Evolutionary conservation across 2,329 filamentous ascomycete genomes (phyloP), one percentile per base, ranked within the genome.

Genomic region (Fusarium solani-melongenae): DNA sequence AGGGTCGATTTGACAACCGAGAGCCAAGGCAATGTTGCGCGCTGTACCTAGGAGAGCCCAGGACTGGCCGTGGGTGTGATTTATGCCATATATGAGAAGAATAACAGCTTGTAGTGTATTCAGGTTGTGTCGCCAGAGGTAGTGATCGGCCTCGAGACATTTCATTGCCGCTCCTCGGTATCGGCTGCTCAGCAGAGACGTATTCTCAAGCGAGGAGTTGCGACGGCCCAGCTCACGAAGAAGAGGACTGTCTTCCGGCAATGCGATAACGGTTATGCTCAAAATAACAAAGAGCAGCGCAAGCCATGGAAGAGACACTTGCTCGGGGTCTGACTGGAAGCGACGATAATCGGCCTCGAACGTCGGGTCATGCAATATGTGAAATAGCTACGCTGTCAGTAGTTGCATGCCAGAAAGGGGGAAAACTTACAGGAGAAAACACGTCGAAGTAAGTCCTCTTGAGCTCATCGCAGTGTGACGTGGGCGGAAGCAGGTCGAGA

Each of bases 31-130:
- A 22, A 72, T 67, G 41, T 72, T 63, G 11, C 61, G 64, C 2
- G 70, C 64, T 6, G 61, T 63, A 10, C 67, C 70, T 2, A 72
- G 46, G 8, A 72, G 46, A 34, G 64, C 70, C 70, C 70, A 72
- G 2, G 70, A 72, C 29, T 72, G 70, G 6, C 70, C 70, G 34
- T 72, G 70, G 6, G 70, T 72, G 11, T 72, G 67, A 5, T 70
- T 72, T 11, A 72, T 70, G n/a, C 70, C 70, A 6, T 72, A 72
- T 5, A 72, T 70, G 5, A 72, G 7, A 1, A 72, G 55, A 1
- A 72, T 44, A 17, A 72, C 10, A 4, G 70, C 46, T 36, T 72
- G 70, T 0, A 72, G 41, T 2, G 67, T 72, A 7, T 62, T 33
- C 6, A 72, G 8, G n/a, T 67, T 72, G n/a, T 72, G 70, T 17